Evolutionary conservation across 192 early-diverging fungal genomes (phyloP), one percentile per base, ranked within the genome.

Genomic region (Mortierella hygrophila): DNA sequence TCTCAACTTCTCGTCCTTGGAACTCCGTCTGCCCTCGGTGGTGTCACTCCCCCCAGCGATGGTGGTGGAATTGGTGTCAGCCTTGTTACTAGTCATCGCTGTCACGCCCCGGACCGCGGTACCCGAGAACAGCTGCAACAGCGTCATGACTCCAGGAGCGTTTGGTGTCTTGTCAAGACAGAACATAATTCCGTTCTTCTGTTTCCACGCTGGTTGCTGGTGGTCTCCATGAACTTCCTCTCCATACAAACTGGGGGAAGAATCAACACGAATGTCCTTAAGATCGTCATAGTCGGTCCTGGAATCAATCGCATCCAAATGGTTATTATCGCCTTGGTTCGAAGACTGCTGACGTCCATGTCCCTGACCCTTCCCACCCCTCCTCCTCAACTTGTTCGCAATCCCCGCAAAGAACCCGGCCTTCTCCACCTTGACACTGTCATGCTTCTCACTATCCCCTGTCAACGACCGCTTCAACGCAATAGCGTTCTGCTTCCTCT

Each of bases 101-200:
- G 11, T 15, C n/a, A 29, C 8, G 44, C 74, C 26, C 0, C 21
- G 55, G 40, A 47, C 20, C 41, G 57, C 5, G 1, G 75, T 78
- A 35, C 84, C 84, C 1, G 84, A 80, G 77, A 86, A 86, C 41
- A 86, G 44, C 47, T 86, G 84, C 42, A 86, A 68, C 40, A 86
- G 49, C 20, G 84, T 86, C 84, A 86, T 86, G 0, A 86, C 79
- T 29, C 84, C 84, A 18, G 84, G 79, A 20, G 84, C 84, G 26
- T 86, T 81, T 7, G 84, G 75, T 0, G 84, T 80, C 79, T 86
- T 86, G 65, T 86, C 84, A 18, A 86, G 63, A 68, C 84, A 86
- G 49, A 86, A 86, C 84, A 81, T 86, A 54, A 86, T 81, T 21
- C 75, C n/a, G 72, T 80, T 86, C 70, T 69, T 76, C 32, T 72